Conservation (phyloP, 1,139 yeast genomes). For the Saccharomyces hybrid region DNA sequence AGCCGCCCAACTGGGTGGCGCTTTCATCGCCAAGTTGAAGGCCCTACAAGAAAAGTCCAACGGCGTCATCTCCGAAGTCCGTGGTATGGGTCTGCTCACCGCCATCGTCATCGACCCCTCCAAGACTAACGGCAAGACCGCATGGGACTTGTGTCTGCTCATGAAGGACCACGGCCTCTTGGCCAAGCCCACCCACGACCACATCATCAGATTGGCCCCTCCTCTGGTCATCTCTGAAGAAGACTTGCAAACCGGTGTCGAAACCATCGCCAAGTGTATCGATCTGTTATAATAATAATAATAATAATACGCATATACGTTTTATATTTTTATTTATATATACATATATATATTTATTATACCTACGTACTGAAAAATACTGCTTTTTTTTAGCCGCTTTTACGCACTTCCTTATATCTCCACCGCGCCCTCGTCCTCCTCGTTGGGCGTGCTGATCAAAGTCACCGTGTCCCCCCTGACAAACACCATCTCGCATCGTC, state of each 20-base stretch:
- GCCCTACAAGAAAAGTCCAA: slow-evolving; percentile 53
- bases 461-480: slow-evolving; percentile 95
- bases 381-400: neutral
- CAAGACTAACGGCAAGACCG: slow-evolving; percentile 82
- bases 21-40: slow-evolving; percentile 57
- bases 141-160: slow-evolving; percentile 90
- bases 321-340: too few species aligned
- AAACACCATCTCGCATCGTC: slow-evolving; percentile 80
- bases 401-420: neutral
- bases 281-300: neutral
- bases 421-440: slow-evolving; percentile 15
- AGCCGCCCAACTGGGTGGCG: slow-evolving; percentile 61
- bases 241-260: slow-evolving; percentile 76
- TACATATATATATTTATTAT: neutral
- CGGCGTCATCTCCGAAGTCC: slow-evolving; percentile 78
- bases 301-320: neutral
- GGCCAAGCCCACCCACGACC: slow-evolving; percentile 96
- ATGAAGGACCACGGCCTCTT: slow-evolving; percentile 85
- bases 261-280: slow-evolving; percentile 50
- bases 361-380: neutral
- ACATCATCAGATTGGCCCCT: slow-evolving; percentile 92
- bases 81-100: slow-evolving; percentile 84
- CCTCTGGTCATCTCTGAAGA: slow-evolving; percentile 87
- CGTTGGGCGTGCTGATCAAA: slow-evolving; percentile 49
- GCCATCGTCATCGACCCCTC: slow-evolving; percentile 87